Evolutionary conservation across 2,329 filamentous ascomycete genomes (phyloP), one percentile per base, ranked within the genome.

Genomic region (Aspergillus sclerotialis): DNA sequence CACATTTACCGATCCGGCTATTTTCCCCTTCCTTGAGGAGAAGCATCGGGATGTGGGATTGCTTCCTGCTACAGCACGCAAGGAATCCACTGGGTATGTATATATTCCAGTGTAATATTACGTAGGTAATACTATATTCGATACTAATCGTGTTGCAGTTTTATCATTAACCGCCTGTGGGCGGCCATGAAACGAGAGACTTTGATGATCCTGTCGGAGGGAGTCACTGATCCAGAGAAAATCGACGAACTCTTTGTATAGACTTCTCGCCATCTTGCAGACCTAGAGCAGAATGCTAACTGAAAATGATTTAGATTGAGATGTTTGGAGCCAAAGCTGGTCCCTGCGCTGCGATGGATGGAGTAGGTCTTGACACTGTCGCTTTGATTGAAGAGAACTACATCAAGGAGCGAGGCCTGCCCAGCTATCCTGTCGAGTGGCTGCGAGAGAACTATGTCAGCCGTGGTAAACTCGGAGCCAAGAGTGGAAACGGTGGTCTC

Each of bases 131-230:
- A n/a, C n/a, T n/a, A n/a, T n/a, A n/a, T n/a, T n/a, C n/a, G n/a
- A n/a, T n/a, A n/a, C n/a, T n/a, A n/a, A n/a, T n/a, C n/a, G n/a
- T n/a, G n/a, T n/a, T n/a, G n/a, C n/a, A n/a, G n/a, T n/a, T 69
- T 76, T 40, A 68, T 77, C 23, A 72, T 74, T 45, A 76, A 76
- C 35, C 66, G 73, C 0, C 49, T 76, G 0, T 77, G 73, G 72
- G 73, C 73, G 0, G 73, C 73, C 0, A 60, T 76, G 11, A 76
- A 76, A 49, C 60, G 73, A 2, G 73, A 77, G 42, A 51, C 55
- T 1, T 40, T 76, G 33, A 63, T 50, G 0, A 70, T 76, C 7
- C 41, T 76, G 3, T 58, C 66, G 0, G 72, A 76, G 32, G 72
- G 62, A 0, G 69, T 76, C 0, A 62, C 64, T 0, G 58, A 55